Evolutionary conservation across 2,329 filamentous ascomycete genomes (phyloP), one percentile per base, ranked within the genome.

Genomic region (Thyridium curvatum): DNA sequence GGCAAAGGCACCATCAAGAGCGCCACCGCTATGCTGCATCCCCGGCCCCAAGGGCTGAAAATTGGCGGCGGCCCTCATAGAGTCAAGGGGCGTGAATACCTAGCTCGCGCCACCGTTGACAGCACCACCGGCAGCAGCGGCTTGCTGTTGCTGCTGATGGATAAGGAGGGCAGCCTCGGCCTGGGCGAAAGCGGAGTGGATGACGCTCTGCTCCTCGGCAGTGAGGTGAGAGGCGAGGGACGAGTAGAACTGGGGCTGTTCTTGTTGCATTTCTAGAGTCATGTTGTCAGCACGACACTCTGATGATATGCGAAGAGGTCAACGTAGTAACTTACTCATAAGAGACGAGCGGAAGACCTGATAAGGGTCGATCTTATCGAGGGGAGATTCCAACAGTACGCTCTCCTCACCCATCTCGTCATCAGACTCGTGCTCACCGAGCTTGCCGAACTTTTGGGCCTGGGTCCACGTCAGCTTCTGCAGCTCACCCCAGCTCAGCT

Each of bases 351-450:
- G 84, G 75, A 98, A 96, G 45, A 95, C 71, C 57, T 82, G 77
- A 55, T 98, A 98, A 3, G 91, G 90, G 65, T 98, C 93, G 45
- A 98, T 75, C 66, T 93, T 93, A 62, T 98, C 93, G 17, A 98
- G 73, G 13, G 91, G 90, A 12, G 91, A 85, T 63, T 98, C 93
- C 3, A 98, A 77, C 37, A 97, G 71, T 42, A 87, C 85, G 59
- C 90, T 91, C 53, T 97, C 93, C 60, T 97, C 91, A 14, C 94
- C 79, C 34, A 96, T 82, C 33, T 49, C 52, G 30, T 56, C 59
- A 12, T 60, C 59, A 35, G 52, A 57, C 39, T 66, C 65, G 38
- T 61, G 59, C 31, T 54, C 52, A 15, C 76, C 72, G 18, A 83
- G 73, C 14, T 81, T 76, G 46, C 83, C 81, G 60, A 93, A 91